A percentile compares a stretch with the other conserved stretches of the same genome.
Evolutionary conservation across 2,329 filamentous ascomycete species (phyloP).

Genomic region (Lachnum nothofagi): DNA sequence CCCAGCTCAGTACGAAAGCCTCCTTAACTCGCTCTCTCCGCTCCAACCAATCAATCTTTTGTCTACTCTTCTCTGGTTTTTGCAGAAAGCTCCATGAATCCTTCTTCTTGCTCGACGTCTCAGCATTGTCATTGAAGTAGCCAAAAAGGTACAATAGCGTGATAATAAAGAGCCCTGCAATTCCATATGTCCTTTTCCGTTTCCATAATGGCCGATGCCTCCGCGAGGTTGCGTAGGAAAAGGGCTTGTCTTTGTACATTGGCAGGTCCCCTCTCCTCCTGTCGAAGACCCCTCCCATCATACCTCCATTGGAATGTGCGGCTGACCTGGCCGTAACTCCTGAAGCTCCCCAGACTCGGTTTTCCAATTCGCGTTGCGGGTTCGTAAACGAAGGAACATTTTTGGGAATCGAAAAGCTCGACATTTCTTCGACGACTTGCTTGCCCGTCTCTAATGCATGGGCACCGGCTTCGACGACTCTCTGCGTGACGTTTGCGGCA

Average conservation of each 20-base stretch:
- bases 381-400: conserved; percentile 65
- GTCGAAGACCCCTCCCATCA: conserved; percentile 57
- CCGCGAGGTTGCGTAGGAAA: conserved; percentile 58
- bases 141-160: conserved; percentile 66
- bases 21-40: conserved; percentile 79
- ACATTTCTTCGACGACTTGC: conserved; percentile 46
- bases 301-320: conserved; percentile 28
- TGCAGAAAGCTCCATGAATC: conserved; percentile 55
- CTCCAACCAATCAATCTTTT: conserved; percentile 65
- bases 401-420: conserved; percentile 60
- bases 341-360: conserved; percentile 58
- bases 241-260: conserved; percentile 99
- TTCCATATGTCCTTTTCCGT: conserved; percentile 55
- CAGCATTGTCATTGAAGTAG: conserved; percentile 42
- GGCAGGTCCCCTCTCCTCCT: conserved; percentile 58
- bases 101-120: conserved; percentile 32
- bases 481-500: conserved; percentile 41
- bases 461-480: conserved; percentile 45
- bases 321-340: conserved; percentile 40
- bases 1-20: conserved; percentile 87
- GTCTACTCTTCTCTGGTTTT: conserved; percentile 41
- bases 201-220: conserved; percentile 56
- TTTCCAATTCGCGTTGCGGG: conserved; percentile 60
- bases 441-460: conserved; percentile 43
- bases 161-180: conserved; percentile 50